phyloP scores from a whole-genome alignment of 148 eudicot species.

The Polygonum aviculare region DNA sequence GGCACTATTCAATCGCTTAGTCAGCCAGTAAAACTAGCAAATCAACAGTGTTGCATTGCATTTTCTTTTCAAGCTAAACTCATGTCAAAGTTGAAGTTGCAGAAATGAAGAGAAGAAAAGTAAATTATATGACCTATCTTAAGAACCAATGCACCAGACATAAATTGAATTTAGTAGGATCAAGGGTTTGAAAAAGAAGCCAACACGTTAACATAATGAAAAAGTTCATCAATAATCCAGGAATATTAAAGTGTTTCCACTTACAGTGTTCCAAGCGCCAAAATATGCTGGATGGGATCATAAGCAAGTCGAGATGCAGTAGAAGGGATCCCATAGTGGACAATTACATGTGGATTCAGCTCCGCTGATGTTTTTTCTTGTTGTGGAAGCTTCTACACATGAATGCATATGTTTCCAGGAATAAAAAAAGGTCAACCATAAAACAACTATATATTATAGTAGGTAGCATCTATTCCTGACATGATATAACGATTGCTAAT shows the following conservation, averaged over 20 bases:
- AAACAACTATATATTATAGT: background rate
- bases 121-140: background rate
- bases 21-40: background rate
- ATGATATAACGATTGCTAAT: background rate
- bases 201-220: background rate
- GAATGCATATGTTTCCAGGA: background rate
- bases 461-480: background rate
- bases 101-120: background rate
- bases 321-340: slow-evolving; percentile 92
- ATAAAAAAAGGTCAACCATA: background rate
- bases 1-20: background rate
- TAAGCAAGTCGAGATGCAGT: slow-evolving; percentile 81
- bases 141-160: background rate
- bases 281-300: slow-evolving; percentile 78
- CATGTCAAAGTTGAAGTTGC: background rate
- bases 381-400: background rate
- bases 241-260: slow-evolving; percentile 19
- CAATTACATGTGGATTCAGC: slow-evolving; percentile 47
- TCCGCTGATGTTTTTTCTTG: slow-evolving; percentile 7
- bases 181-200: background rate
- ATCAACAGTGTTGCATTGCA: background rate
- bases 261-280: slow-evolving; percentile 88
- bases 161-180: background rate
- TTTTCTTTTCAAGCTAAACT: background rate
- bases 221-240: background rate